These are phyloP conservation scores for Termitomyces sp. DNA, from an alignment of 768 basidiomycete genomes.

Conservation along the genomic window DNA sequence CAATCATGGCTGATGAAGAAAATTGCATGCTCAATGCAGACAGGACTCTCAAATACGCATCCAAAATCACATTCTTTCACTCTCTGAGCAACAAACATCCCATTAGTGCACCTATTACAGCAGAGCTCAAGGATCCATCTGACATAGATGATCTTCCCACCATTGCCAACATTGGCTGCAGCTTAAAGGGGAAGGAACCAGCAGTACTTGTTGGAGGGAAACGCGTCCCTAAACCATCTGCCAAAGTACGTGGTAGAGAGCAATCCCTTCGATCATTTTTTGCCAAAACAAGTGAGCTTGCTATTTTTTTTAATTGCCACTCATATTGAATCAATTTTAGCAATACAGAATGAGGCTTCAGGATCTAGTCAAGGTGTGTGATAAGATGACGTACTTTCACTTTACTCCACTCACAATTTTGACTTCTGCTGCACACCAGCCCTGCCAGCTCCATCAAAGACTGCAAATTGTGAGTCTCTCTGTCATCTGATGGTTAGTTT, in stretches of 20 bases:
- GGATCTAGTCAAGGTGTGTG: neutral
- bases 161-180: neutral
- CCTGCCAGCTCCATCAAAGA: too few species aligned
- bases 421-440: too few species aligned
- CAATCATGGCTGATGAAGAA: too few species aligned
- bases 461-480: too few species aligned
- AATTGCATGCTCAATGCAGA: too few species aligned
- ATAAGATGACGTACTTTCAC: too few species aligned
- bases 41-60: too few species aligned
- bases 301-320: neutral
- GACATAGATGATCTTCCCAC: slow-evolving; percentile 1
- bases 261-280: neutral
- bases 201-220: slow-evolving; percentile 7
- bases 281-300: neutral
- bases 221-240: slow-evolving; percentile 10
- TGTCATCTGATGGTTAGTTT: too few species aligned
- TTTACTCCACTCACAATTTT: too few species aligned
- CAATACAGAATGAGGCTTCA: neutral
- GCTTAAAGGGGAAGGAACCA: slow-evolving; percentile 14
- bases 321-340: neutral
- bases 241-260: neutral
- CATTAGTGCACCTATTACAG: too few species aligned
- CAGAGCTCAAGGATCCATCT: neutral
- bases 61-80: too few species aligned
- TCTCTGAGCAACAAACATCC: too few species aligned